Percentiles rank a stretch among this genome's conserved stretches.
These are phyloP conservation scores for Ligustrum vulgare DNA, from an alignment of 257 asterid genomes.

Conservation along the genomic window DNA sequence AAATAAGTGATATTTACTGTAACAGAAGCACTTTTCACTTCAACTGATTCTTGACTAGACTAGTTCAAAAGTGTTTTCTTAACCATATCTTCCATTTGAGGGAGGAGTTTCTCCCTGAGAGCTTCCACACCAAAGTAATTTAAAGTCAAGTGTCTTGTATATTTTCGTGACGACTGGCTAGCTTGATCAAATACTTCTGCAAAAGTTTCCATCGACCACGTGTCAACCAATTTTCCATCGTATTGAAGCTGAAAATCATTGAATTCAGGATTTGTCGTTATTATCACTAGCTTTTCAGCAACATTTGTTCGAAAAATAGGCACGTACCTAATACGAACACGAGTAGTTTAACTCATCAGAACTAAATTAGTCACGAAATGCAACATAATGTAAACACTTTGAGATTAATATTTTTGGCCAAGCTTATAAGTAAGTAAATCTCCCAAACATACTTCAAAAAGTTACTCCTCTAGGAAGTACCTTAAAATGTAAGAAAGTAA, in stretches of 20 bases:
- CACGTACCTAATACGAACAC: slow-evolving; percentile 49
- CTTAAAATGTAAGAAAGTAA: too few relatives aligned
- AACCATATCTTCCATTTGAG: slow-evolving; percentile 56
- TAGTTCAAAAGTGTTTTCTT: slow-evolving; percentile 42
- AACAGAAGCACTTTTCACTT: slow-evolving; percentile 66
- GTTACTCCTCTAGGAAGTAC: too few relatives aligned
- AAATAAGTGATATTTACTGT: slow-evolving; percentile 32
- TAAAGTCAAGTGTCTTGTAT: slow-evolving; percentile 56
- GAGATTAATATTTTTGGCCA: too few relatives aligned
- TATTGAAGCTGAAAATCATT: slow-evolving; percentile 66
- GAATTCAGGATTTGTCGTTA: slow-evolving; percentile 70
- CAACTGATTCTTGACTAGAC: slow-evolving; percentile 53
- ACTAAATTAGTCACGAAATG: neutral
- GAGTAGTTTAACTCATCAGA: neutral
- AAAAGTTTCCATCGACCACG: slow-evolving; percentile 79
- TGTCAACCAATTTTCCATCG: slow-evolving; percentile 74
- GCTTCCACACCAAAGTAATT: slow-evolving; percentile 68
- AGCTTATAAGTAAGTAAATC: too few relatives aligned
- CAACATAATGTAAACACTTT: neutral
- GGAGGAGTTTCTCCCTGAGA: slow-evolving; percentile 54
- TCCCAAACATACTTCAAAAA: too few relatives aligned
- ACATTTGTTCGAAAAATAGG: slow-evolving; percentile 63
- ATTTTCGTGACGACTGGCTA: slow-evolving; percentile 58
- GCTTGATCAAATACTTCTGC: slow-evolving; percentile 78
- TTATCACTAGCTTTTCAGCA: slow-evolving; percentile 68